A percentile compares a stretch with the other conserved stretches of the same genome.
phyloP scores from a whole-genome alignment of 1,284 basidiomycete species.

The Malassezia vespertilionis region DNA sequence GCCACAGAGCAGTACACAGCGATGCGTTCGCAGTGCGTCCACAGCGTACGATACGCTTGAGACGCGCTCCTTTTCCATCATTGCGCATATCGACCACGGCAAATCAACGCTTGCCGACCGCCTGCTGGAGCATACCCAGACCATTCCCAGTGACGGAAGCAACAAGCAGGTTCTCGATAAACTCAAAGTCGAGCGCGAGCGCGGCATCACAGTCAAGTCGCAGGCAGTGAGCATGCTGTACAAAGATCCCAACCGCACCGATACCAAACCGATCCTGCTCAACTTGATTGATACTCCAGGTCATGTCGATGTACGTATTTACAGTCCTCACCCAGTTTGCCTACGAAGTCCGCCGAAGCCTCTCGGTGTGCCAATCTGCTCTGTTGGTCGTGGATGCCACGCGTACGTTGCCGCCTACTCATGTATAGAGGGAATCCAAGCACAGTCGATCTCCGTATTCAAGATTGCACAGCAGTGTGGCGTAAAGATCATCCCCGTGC shows the following conservation, averaged over 20 bases:
- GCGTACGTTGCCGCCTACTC: slow-evolving; percentile 48
- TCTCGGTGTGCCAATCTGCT: slow-evolving; percentile 88
- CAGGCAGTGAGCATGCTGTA: slow-evolving; percentile 45
- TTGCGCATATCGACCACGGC: slow-evolving; percentile 47
- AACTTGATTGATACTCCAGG: slow-evolving; percentile 90
- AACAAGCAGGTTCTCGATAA: slow-evolving; percentile 46
- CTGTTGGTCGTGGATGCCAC: slow-evolving; percentile 83
- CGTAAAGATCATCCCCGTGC: slow-evolving; percentile 74
- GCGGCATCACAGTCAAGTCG: slow-evolving; percentile 72
- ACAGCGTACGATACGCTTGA: slow-evolving; percentile 26
- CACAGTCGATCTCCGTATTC: slow-evolving; percentile 90
- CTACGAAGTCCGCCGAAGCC: slow-evolving; percentile 80
- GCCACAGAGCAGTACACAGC: not conserved
- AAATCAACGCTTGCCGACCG: slow-evolving; percentile 47
- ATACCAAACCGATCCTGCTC: slow-evolving; percentile 54
- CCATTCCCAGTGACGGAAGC: slow-evolving; percentile 35
- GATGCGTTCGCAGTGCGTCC: not conserved
- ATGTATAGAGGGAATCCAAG: slow-evolving; percentile 70
- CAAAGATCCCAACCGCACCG: slow-evolving; percentile 20
- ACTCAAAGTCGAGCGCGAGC: slow-evolving; percentile 86
- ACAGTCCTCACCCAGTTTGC: slow-evolving; percentile 47
- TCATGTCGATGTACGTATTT: slow-evolving; percentile 33
- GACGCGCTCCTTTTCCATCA: slow-evolving; percentile 41
- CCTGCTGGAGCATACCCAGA: slow-evolving; percentile 42
- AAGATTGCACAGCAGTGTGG: slow-evolving; percentile 65